A percentile compares a stretch with the other conserved stretches of the same genome.
phyloP scores from a whole-genome alignment of 768 basidiomycete species.

The Floccularia luteovirens region DNA sequence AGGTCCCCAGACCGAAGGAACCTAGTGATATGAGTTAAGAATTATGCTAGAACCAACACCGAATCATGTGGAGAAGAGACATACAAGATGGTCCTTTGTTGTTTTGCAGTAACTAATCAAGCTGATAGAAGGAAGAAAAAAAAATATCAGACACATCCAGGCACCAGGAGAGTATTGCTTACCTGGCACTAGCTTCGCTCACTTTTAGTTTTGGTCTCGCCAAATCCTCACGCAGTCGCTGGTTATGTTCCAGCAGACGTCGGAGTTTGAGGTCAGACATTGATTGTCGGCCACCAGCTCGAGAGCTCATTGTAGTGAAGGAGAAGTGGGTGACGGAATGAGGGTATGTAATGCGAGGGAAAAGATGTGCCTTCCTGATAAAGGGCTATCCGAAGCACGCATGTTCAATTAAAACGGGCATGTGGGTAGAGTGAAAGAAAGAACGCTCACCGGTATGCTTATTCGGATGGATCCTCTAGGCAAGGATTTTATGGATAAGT shows the following conservation, averaged over 20 bases:
- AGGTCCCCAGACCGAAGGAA: conserved; percentile 96
- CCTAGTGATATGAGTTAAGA: conserved; percentile 30
- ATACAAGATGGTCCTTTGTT: conserved; percentile 72
- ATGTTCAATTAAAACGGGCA: no score
- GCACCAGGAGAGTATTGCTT: conserved; percentile 17
- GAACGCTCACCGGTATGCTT: no score
- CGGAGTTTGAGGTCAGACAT: conserved; percentile 98
- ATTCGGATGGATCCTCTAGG: no score
- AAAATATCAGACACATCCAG: conserved; percentile 7
- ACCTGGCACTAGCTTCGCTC: conserved; percentile 90
- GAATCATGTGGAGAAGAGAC: conserved; percentile 8
- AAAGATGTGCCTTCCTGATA: no score
- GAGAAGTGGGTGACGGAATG: conserved; percentile 7
- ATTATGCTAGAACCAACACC: conserved; percentile 1
- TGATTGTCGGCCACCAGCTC: conserved; percentile 66
- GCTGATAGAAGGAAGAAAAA: conserved; percentile 31
- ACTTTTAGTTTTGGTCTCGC: conserved; percentile 84
- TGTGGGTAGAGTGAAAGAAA: no score
- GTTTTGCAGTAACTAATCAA: conserved; percentile 92
- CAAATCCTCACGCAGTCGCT: conserved; percentile 84
- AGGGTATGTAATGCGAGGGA: conserved; percentile 6
- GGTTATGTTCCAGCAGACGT: conserved; percentile 90
- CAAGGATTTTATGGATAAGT: no score
- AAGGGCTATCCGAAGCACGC: no score
- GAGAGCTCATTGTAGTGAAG: conserved; percentile 42